phyloP scores from a whole-genome alignment of 1,139 yeast genomes.

The Sugiyamaella neomexicana region DNA sequence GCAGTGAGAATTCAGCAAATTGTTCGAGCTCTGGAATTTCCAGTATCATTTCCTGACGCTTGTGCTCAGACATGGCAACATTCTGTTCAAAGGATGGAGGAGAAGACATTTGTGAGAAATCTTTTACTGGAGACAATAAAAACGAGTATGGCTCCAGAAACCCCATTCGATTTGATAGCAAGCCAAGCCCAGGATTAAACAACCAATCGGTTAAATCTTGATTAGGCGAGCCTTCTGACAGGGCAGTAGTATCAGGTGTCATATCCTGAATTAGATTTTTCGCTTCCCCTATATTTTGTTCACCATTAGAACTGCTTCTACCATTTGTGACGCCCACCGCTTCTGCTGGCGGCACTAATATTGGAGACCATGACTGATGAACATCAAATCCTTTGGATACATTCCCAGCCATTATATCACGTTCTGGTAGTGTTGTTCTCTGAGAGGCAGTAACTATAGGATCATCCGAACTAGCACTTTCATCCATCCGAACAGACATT shows the following conservation, averaged over 20 bases:
- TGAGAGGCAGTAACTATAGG: neutral
- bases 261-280: neutral
- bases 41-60: slow-evolving; percentile 24
- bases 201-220: slow-evolving; percentile 20
- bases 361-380: neutral
- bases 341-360: neutral
- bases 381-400: neutral
- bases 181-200: slow-evolving; percentile 16
- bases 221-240: slow-evolving; percentile 9
- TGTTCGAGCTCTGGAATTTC: slow-evolving; percentile 22
- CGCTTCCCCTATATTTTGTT: neutral
- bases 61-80: slow-evolving; percentile 23
- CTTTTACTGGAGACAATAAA: slow-evolving; percentile 12
- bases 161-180: slow-evolving; percentile 9
- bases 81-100: slow-evolving; percentile 23
- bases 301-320: neutral
- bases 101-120: slow-evolving; percentile 22
- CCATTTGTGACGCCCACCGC: neutral
- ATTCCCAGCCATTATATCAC: neutral
- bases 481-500: neutral
- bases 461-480: slow-evolving; percentile 1
- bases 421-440: neutral
- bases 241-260: neutral
- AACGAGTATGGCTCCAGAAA: slow-evolving; percentile 12
- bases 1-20: slow-evolving; percentile 18